These are phyloP conservation scores for Amanita thiersii DNA, from an alignment of 768 basidiomycete genomes.

Conservation along the genomic window DNA sequence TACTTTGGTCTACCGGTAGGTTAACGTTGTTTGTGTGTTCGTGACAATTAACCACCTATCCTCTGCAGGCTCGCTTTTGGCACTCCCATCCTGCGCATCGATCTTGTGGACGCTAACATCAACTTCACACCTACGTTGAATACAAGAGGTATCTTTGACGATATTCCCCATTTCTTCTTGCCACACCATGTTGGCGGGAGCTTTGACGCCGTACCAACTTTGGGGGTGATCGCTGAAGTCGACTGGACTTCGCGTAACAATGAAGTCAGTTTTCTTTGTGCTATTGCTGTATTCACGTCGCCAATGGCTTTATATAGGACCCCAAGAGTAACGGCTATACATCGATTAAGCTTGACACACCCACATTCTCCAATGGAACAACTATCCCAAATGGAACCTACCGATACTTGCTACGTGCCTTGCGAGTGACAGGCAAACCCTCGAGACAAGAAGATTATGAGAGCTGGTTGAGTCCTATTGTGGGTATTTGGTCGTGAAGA, in stretches of 20 bases:
- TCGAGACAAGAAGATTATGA: slow-evolving; percentile 36
- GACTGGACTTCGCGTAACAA: slow-evolving; percentile 41
- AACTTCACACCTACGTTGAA: slow-evolving; percentile 24
- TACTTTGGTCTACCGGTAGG: slow-evolving; percentile 29
- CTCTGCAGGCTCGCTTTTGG: slow-evolving; percentile 41
- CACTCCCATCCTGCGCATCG: slow-evolving; percentile 34
- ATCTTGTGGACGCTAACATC: slow-evolving; percentile 34
- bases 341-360: too few species aligned
- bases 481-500: too few species aligned
- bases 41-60: slow-evolving; percentile 3
- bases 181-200: too few species aligned
- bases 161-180: neutral
- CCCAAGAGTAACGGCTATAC: slow-evolving; percentile 25
- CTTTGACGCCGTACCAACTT: slow-evolving; percentile 12
- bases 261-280: slow-evolving; percentile 28
- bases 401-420: slow-evolving; percentile 28
- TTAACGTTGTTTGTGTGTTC: neutral
- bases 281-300: neutral
- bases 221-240: slow-evolving; percentile 41
- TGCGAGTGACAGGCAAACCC: slow-evolving; percentile 35
- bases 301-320: slow-evolving; percentile 20
- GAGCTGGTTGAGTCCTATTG: slow-evolving; percentile 37
- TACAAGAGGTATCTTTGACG: neutral
- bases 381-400: slow-evolving; percentile 33
- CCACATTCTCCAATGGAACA: slow-evolving; percentile 37